Percentiles rank a stretch among this genome's conserved stretches.
Evolutionary conservation across 83 land plant species (phyloP).

Genomic region (Diphasiastrum complanatum): DNA sequence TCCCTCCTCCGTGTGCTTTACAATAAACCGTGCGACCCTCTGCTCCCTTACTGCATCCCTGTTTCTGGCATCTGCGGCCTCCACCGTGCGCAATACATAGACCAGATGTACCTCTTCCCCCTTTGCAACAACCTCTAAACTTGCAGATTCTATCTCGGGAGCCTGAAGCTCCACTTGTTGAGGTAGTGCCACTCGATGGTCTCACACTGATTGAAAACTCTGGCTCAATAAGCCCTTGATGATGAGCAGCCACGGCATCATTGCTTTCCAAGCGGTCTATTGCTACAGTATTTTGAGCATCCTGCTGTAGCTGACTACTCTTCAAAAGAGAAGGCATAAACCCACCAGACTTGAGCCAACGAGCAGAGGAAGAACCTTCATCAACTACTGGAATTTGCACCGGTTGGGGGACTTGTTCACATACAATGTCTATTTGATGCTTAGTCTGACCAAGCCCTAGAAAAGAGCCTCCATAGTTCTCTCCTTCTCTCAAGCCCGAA

Average conservation of each 20-base stretch:
- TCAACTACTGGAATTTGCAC: too few relatives aligned
- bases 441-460: too few relatives aligned
- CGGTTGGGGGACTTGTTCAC: too few relatives aligned
- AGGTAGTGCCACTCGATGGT: slow-evolving; percentile 26
- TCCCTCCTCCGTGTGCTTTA: slow-evolving; percentile 45
- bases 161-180: slow-evolving; percentile 28
- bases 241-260: slow-evolving; percentile 1
- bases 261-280: neutral
- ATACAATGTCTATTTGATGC: too few relatives aligned
- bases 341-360: slow-evolving; percentile 22
- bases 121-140: slow-evolving; percentile 35
- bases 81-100: slow-evolving; percentile 42
- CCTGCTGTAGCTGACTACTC: slow-evolving; percentile 15
- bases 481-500: too few relatives aligned
- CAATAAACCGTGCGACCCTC: slow-evolving; percentile 40
- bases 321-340: slow-evolving; percentile 29
- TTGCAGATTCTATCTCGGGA: slow-evolving; percentile 26
- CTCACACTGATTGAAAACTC: slow-evolving; percentile 15
- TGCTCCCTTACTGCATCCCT: slow-evolving; percentile 38
- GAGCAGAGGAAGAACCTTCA: slow-evolving; percentile 37
- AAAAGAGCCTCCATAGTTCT: too few relatives aligned
- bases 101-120: slow-evolving; percentile 40
- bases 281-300: neutral
- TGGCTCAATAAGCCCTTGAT: slow-evolving; percentile 18
- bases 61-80: slow-evolving; percentile 36